Evolutionary conservation across 106 monocot species (phyloP), one percentile per base, ranked within the genome.

Genomic region (Amphibolis antarctica): DNA sequence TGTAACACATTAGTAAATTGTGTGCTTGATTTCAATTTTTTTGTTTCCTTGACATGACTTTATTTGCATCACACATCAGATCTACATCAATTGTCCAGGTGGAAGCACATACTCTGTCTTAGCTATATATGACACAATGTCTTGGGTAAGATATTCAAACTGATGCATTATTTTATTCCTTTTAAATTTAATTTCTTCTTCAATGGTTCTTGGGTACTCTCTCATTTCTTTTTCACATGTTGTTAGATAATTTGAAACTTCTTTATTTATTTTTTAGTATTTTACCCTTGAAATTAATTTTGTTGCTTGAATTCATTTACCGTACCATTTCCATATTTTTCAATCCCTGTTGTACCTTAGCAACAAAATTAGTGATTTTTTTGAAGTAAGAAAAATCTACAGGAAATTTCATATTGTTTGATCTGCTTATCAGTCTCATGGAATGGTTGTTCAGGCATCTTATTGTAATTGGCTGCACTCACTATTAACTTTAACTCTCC

Each of bases 101-200:
- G 94, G 94, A 72, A 96, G 94, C 69, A 82, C 85, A 12, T 96
- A 96, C 64, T 90, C 94, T 19, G 80, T 90, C 67, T 66, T 96
- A 31, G 94, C 89, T 46, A 96, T 96, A 63, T 96, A 96, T 68
- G 94, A 96, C 60, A 86, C 86, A 44, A 96, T 89, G 94, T 89
- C 83, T 58, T 96, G 89, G 94, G 94, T 96, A 80, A 72, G 76
- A 54, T 28, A 24, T 28, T 36, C 4, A 63, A 42, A 11, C 24
- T 45, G 23, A n/a, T 46, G 43, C 18, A 46, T 1, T 46, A 45
- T 46, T 46, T 63, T 12, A 45, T 63, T 10, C 19, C 49, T 19
- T 17, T 12, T 49, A 36, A 36, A 4, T 36, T 36, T 36, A 36
- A 7, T 12, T 23, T 24, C 25, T 55, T 26, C 10, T 55, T 12